phyloP scores from a whole-genome alignment of 805 yeast species.

The Myxozyma udenii region DNA sequence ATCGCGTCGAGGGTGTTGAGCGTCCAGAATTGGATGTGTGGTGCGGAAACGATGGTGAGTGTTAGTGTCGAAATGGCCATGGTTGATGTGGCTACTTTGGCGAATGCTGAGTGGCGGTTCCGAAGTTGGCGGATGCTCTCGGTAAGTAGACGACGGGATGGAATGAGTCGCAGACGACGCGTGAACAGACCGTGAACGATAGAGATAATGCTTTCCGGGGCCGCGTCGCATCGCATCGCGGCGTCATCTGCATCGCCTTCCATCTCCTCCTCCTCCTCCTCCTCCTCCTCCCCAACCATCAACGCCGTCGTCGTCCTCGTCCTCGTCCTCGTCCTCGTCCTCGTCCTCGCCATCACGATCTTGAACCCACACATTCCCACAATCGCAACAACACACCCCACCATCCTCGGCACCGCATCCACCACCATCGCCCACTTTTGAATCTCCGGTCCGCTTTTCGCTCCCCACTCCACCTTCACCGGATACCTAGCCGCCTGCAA shows the following conservation, averaged over 20 bases:
- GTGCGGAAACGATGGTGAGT: constrained; percentile 6
- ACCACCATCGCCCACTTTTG: not conserved
- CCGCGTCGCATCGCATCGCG: too few relatives aligned
- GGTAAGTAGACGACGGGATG: not conserved
- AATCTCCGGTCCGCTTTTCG: constrained; percentile 1
- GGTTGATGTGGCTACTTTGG: not conserved
- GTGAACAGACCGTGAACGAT: too few relatives aligned
- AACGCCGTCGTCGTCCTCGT: too few relatives aligned
- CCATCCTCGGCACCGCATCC: constrained; percentile 1
- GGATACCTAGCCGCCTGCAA: constrained; percentile 12
- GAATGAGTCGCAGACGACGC: not conserved
- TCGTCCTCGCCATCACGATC: too few relatives aligned
- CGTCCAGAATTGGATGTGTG: constrained; percentile 19
- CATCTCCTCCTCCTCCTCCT: too few relatives aligned
- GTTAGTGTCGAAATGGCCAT: constrained; percentile 1
- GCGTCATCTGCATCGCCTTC: too few relatives aligned
- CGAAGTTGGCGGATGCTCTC: not conserved
- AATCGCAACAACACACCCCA: not conserved
- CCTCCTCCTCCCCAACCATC: too few relatives aligned
- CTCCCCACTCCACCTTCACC: too few relatives aligned
- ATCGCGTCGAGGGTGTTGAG: constrained; percentile 19
- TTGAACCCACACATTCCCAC: not conserved
- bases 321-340: too few relatives aligned
- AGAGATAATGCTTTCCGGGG: too few relatives aligned
- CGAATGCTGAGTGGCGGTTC: not conserved